Percentiles rank a stretch among this genome's conserved stretches.
Conservation (phyloP, 495 filamentous ascomycete species). For the Xylaria telfairii region DNA sequence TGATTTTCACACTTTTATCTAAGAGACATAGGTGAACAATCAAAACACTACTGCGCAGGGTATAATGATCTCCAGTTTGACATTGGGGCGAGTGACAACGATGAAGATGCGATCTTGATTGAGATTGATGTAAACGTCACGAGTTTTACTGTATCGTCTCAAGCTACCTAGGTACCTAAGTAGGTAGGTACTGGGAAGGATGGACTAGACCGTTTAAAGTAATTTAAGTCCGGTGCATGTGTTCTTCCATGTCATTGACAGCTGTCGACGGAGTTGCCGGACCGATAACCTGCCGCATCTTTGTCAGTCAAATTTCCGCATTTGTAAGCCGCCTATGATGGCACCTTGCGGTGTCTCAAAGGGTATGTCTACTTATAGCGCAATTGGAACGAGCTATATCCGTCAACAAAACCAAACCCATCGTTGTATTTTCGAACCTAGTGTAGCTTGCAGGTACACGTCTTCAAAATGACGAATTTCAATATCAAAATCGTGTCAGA, state of each 20-base stretch:
- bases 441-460: background rate
- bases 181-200: no score
- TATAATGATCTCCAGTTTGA: background rate
- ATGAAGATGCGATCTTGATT: background rate
- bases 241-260: no score
- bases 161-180: no score
- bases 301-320: constrained; percentile 2
- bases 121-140: no score
- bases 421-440: background rate
- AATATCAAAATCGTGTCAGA: constrained; percentile 74
- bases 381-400: no score
- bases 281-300: background rate
- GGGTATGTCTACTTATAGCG: background rate
- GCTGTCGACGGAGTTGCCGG: constrained; percentile 1
- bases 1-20: no score
- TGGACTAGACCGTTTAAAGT: background rate
- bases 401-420: background rate
- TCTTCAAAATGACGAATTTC: constrained; percentile 72
- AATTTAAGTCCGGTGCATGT: background rate
- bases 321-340: constrained; percentile 1
- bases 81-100: background rate
- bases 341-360: background rate
- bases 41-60: background rate
- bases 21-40: no score
- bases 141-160: no score